A percentile compares a stretch with the other conserved stretches of the same genome.
Evolutionary conservation across 2,329 filamentous ascomycete species (phyloP).

Genomic region (Biscogniauxia marginata): DNA sequence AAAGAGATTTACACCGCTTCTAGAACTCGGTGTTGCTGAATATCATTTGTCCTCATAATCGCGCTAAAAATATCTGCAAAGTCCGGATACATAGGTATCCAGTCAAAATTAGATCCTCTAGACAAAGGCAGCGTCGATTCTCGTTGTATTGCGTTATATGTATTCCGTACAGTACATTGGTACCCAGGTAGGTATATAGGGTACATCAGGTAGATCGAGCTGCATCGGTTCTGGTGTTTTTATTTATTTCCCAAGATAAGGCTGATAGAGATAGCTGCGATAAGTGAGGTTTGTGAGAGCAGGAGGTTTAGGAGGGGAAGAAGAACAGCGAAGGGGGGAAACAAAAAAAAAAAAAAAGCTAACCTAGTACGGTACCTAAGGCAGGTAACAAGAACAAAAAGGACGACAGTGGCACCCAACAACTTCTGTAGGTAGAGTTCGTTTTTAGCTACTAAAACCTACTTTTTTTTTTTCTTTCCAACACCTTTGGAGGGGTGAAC

Average conservation of each 20-base stretch:
- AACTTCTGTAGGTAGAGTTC: slow-evolving; percentile 16
- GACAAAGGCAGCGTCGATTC: too few species aligned
- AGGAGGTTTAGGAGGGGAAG: not conserved
- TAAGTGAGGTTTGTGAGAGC: too few species aligned
- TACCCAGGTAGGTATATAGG: not conserved
- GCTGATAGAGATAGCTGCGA: too few species aligned
- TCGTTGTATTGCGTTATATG: not conserved
- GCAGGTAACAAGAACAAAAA: not conserved
- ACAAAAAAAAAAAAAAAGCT: not conserved
- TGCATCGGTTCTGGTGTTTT: too few species aligned
- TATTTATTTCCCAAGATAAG: too few species aligned
- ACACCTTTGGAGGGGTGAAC: slow-evolving; percentile 18
- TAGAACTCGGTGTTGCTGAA: not conserved
- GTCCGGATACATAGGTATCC: not conserved
- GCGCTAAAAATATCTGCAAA: not conserved
- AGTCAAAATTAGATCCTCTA: not conserved
- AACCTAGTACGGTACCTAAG: not conserved
- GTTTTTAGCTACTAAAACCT: not conserved
- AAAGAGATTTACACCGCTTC: not conserved
- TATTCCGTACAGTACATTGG: not conserved
- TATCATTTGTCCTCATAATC: not conserved
- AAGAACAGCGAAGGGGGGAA: not conserved
- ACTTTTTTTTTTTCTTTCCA: slow-evolving; percentile 4
- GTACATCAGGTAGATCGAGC: too few species aligned
- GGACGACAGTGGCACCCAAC: slow-evolving; percentile 14